These are phyloP conservation scores for Cercospora sp. DNA, from an alignment of 2,329 filamentous ascomycete species.

Conservation along the genomic window DNA sequence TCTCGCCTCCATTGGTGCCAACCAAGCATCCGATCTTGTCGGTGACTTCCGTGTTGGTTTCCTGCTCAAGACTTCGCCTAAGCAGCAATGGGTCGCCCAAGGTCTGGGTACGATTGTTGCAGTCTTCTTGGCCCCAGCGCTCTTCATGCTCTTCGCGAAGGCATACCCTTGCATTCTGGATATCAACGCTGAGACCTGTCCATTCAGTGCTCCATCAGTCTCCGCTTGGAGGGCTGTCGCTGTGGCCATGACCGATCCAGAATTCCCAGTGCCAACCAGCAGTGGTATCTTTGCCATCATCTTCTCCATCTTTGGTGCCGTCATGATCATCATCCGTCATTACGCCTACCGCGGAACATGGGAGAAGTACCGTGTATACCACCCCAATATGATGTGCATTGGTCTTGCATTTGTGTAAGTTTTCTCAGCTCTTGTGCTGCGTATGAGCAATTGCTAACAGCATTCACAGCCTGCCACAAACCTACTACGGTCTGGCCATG, in stretches of 20 bases:
- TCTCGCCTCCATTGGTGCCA: slow-evolving; percentile 43
- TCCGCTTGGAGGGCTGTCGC: slow-evolving; percentile 67
- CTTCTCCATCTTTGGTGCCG: slow-evolving; percentile 54
- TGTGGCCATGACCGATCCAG: slow-evolving; percentile 59
- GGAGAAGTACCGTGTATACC: slow-evolving; percentile 57
- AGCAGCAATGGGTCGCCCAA: slow-evolving; percentile 67
- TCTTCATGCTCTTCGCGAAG: slow-evolving; percentile 67
- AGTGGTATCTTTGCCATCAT: slow-evolving; percentile 60
- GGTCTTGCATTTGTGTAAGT: slow-evolving; percentile 56
- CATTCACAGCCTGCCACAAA: slow-evolving; percentile 34
- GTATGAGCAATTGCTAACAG: neutral
- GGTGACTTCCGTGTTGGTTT: slow-evolving; percentile 69
- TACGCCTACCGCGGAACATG: slow-evolving; percentile 55
- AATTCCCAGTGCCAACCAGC: slow-evolving; percentile 55
- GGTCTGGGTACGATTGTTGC: slow-evolving; percentile 62
- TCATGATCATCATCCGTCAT: slow-evolving; percentile 57
- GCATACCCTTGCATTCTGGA: slow-evolving; percentile 69
- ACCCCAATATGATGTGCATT: slow-evolving; percentile 62
- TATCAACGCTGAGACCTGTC: slow-evolving; percentile 51
- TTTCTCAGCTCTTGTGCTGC: no score
- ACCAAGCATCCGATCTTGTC: slow-evolving; percentile 52
- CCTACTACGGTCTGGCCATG: slow-evolving; percentile 46
- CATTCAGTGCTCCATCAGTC: slow-evolving; percentile 64
- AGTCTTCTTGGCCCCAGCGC: slow-evolving; percentile 65
- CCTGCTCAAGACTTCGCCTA: slow-evolving; percentile 63